phyloP scores from a whole-genome alignment of 1,139 yeast genomes.

The Suhomyces guaymorum region DNA sequence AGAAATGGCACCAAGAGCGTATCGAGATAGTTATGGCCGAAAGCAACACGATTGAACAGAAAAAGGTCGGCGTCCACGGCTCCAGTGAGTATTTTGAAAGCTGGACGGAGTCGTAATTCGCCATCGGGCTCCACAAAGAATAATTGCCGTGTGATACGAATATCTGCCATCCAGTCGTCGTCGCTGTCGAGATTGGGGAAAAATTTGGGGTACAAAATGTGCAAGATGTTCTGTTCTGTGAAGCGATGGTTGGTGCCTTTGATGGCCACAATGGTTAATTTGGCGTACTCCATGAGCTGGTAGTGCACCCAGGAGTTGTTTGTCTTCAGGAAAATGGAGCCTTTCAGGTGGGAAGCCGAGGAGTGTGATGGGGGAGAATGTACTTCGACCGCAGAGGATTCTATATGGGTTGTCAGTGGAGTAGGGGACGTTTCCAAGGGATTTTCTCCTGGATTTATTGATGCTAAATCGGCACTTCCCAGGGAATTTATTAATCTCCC shows the following conservation, averaged over 20 bases:
- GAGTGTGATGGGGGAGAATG: slow-evolving; percentile 1
- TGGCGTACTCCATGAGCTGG: slow-evolving; percentile 39
- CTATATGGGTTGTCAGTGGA: too few relatives aligned
- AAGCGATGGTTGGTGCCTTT: slow-evolving; percentile 42
- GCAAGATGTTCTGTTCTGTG: slow-evolving; percentile 47
- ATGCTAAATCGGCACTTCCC: too few relatives aligned
- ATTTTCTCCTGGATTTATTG: too few relatives aligned
- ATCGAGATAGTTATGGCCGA: slow-evolving; percentile 31
- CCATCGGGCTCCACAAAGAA: slow-evolving; percentile 11
- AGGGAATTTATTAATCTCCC: too few relatives aligned
- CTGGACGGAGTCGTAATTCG: slow-evolving; percentile 18
- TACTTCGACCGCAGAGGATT: too few relatives aligned
- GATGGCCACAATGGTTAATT: slow-evolving; percentile 43
- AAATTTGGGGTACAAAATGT: slow-evolving; percentile 49
- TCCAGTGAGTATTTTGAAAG: slow-evolving; percentile 23
- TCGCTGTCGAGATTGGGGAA: slow-evolving; percentile 48
- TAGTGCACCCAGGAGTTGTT: slow-evolving; percentile 39
- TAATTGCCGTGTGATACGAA: slow-evolving; percentile 21
- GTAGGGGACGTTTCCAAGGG: too few relatives aligned
- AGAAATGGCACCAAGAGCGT: slow-evolving; percentile 33
- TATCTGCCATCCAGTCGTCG: slow-evolving; percentile 43
- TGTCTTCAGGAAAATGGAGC: slow-evolving; percentile 23
- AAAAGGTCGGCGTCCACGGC: slow-evolving; percentile 23
- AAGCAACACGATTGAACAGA: slow-evolving; percentile 27
- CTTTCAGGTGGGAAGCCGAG: slow-evolving; percentile 1